phyloP scores from a whole-genome alignment of 441 rosid genomes.

The Jatropha multifida region DNA sequence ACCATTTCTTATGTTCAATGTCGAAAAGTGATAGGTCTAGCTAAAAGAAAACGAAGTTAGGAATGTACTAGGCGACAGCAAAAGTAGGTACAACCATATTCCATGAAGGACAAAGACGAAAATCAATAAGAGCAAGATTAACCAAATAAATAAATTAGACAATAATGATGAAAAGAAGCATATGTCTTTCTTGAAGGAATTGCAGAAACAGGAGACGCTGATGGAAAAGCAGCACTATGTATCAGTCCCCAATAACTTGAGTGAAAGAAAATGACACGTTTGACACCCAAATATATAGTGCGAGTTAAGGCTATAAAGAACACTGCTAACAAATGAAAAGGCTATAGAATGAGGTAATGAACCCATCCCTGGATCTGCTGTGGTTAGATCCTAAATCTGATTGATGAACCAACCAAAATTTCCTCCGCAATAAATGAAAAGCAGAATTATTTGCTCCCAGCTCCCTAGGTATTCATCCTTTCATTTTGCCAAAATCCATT shows the following conservation, averaged over 20 bases:
- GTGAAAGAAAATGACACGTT: neutral
- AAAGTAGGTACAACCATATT: neutral
- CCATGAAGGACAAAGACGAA: neutral
- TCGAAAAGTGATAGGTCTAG: neutral
- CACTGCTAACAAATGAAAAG: neutral
- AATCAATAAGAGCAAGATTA: neutral
- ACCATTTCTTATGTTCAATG: neutral
- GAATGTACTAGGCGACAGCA: neutral
- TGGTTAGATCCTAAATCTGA: constrained; percentile 3
- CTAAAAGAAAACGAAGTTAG: neutral
- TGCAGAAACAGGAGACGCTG: neutral
- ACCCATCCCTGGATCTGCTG: neutral
- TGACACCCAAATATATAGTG: neutral
- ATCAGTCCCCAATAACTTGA: neutral
- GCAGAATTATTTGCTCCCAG: neutral
- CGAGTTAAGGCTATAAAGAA: neutral
- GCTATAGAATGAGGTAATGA: neutral
- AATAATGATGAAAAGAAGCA: neutral
- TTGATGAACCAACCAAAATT: neutral
- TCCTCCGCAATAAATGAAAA: neutral
- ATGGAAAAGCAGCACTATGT: neutral
- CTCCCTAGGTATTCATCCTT: neutral
- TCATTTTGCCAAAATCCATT: neutral
- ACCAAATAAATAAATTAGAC: neutral
- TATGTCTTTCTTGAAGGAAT: neutral